Evolutionary conservation across 352 stramenopile species (phyloP), one percentile per base, ranked within the genome.

Genomic region (Blastocystis sp.): DNA sequence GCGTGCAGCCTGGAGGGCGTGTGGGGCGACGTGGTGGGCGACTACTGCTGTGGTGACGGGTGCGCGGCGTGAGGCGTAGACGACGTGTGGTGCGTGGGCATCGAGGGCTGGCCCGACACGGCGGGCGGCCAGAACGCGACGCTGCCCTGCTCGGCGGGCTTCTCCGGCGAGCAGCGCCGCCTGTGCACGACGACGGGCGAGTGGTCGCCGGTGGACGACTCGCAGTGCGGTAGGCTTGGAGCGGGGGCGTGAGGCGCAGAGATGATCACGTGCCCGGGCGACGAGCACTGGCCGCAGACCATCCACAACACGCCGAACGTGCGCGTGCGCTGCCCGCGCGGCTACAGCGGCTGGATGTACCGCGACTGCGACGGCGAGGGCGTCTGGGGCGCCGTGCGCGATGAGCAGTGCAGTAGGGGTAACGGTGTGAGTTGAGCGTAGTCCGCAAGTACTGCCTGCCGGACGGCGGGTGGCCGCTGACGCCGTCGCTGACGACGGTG

Each of bases 241-340:
- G n/a, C n/a, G n/a, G n/a, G n/a, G n/a, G n/a, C n/a, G n/a, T 65
- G 40, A 78, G 19, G n/a, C 19, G 21, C 57, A 76, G 64, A 38
- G 14, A 43, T 88, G 40, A 34, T 43, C 11, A 78, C 78, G 21
- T 88, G 78, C 66, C 78, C 65, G 34, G 19, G 43, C 21, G 78
- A 88, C 45, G 78, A 65, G 1, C 40, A 69, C 17, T 88, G 78
- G 78, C 78, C 78, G 19, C 48, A 88, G 78, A 88, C 78, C 17
- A 9, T 66, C 4, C 68, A 74, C n/a, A 77, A 69, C 6, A 88
- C 78, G 9, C 40, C 24, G 11, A 60, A 70, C 34, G 19, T 88
- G 48, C 19, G 10, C 24, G 11, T 79, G 9, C 43, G 28, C 38
- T 88, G 78, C 38, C 57, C 38, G 45, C 28, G 11, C 34, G 78